A percentile compares a stretch with the other conserved stretches of the same genome.
phyloP scores from a whole-genome alignment of 495 filamentous ascomycete species.

The Penicillium angulare region DNA sequence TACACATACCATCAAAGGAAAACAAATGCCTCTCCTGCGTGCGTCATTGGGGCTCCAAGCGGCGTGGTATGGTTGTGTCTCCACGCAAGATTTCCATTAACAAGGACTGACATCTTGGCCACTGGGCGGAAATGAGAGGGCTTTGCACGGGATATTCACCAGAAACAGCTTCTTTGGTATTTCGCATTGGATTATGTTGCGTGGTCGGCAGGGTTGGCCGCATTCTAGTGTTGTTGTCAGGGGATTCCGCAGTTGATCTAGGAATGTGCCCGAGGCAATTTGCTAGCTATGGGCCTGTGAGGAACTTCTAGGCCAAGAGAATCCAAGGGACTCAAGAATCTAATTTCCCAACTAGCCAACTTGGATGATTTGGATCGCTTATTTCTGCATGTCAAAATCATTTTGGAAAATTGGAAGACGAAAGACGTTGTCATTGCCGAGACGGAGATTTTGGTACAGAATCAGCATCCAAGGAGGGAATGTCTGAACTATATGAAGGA shows the following conservation, averaged over 20 bases:
- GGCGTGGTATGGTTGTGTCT: slow-evolving; percentile 13
- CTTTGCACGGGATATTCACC: background rate
- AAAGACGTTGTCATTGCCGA: too few relatives aligned
- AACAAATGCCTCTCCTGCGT: slow-evolving; percentile 14
- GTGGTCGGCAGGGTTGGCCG: background rate
- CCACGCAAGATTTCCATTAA: background rate
- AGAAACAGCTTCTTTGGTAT: background rate
- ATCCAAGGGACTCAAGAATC: too few relatives aligned
- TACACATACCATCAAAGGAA: slow-evolving; percentile 14
- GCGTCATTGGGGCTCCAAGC: slow-evolving; percentile 9
- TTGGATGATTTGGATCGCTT: too few relatives aligned
- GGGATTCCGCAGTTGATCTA: slow-evolving; percentile 11
- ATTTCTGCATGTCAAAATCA: background rate
- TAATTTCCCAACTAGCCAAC: too few relatives aligned
- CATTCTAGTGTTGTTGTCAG: slow-evolving; percentile 30
- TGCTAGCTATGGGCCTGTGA: too few relatives aligned
- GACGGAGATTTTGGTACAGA: too few relatives aligned
- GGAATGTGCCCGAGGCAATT: too few relatives aligned
- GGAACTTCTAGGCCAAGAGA: background rate
- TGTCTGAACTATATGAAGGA: too few relatives aligned
- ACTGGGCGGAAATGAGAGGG: background rate
- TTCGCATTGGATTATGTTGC: slow-evolving; percentile 13
- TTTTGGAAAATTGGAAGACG: too few relatives aligned
- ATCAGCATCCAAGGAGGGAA: too few relatives aligned
- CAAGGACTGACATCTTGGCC: background rate